Evolutionary conservation across 371 early-diverging fungal genomes (phyloP), one percentile per base, ranked within the genome.

Genomic region (Mortierella sp.): DNA sequence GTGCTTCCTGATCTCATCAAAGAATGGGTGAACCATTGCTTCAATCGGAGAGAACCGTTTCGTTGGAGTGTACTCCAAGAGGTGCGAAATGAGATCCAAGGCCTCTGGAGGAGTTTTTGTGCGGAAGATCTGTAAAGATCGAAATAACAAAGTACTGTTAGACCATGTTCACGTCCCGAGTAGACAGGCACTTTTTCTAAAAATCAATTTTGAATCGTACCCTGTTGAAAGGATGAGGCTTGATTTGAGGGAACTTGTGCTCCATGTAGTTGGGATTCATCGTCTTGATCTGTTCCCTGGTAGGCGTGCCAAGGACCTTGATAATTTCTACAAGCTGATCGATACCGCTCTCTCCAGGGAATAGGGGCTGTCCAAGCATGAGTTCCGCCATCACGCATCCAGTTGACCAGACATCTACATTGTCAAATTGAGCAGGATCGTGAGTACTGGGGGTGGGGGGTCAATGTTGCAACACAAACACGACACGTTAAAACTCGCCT

Each of bases 381-480:
- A 99, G 84, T 84, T 99, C 99, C 8, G 97, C 97, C 93, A 99
- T 96, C n/a, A 99, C 99, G 78, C 99, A 99, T 27, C 97, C 99
- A 6, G 96, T 87, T 23, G 99, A 98, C 99, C 99, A 99, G 26
- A 99, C 92, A 82, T 99, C 98, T 83, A 59, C 21, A 38, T 24
- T 24, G 10, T 27, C 39, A 61, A 8, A 23, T 26, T 26, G 16
- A 12, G 19, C 0, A 38, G 21, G 2, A 55, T 34, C 42, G 39
- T 54, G n/a, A 34, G 42, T 50, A 49, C n/a, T n/a, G n/a, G n/a
- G n/a, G n/a, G n/a, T n/a, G n/a, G n/a, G n/a, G n/a, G n/a, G 34
- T 34, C 59, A 34, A 39, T 48, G 34, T 12, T 24, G 38, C 27
- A 16, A 38, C 30, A 46, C 6, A 14, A 24, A 48, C 8, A 41